phyloP scores from a whole-genome alignment of 2,329 filamentous ascomycete genomes.

The Xylariaceae sp. region DNA sequence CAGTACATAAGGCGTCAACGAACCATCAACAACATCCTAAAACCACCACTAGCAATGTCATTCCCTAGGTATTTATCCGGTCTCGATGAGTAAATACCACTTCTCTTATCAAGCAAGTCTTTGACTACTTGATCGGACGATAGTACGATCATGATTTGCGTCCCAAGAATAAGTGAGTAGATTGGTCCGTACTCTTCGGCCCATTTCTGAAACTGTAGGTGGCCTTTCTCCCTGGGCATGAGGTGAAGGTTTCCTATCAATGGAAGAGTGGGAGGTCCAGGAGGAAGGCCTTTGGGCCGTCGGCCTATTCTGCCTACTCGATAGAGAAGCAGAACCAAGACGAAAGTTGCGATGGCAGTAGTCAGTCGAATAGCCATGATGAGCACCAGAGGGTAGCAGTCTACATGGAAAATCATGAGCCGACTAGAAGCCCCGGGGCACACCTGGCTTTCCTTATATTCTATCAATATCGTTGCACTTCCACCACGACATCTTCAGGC shows the following conservation, averaged over 20 bases:
- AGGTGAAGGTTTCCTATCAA: conserved; percentile 47
- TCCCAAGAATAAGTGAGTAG: conserved; percentile 46
- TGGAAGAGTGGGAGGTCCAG: conserved; percentile 46
- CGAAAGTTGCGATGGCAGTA: neutral
- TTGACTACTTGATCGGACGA: conserved; percentile 39
- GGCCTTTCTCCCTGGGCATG: conserved; percentile 36
- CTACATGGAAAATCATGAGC: too few species aligned
- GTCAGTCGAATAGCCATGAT: too few species aligned
- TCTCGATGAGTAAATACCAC: conserved; percentile 44
- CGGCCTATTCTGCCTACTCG: neutral
- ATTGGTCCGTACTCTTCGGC: conserved; percentile 43
- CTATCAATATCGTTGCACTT: neutral
- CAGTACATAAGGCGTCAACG: neutral
- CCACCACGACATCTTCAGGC: too few species aligned
- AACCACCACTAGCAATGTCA: conserved; percentile 13
- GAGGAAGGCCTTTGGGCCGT: conserved; percentile 35
- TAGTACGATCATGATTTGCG: conserved; percentile 41
- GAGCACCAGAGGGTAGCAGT: too few species aligned
- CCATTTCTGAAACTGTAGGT: conserved; percentile 47
- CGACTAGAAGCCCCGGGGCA: too few species aligned
- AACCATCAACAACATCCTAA: conserved; percentile 15
- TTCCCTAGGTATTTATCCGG: conserved; percentile 34
- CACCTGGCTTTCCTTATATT: too few species aligned
- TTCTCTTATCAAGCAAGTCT: conserved; percentile 46
- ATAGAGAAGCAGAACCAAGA: neutral